Conservation (phyloP, 2,329 filamentous ascomycete species). For the Mycosphaerella sp. region DNA sequence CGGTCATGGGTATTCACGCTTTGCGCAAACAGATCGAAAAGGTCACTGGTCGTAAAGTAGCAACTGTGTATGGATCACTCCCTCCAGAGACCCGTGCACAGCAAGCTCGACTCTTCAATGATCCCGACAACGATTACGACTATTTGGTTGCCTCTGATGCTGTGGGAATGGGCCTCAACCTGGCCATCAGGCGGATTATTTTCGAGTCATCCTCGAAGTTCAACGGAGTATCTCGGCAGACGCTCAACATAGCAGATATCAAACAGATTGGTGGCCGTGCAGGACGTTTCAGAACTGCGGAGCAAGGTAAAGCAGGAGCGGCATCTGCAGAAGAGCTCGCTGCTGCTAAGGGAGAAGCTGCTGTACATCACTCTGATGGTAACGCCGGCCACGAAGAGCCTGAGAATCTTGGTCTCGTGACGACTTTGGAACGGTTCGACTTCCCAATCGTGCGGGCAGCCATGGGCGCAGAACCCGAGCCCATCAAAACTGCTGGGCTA, state of each 20-base stretch:
- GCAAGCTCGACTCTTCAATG: constrained; percentile 90
- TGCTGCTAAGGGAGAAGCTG: constrained; percentile 25
- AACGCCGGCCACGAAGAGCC: constrained; percentile 8
- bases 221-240: constrained; percentile 53
- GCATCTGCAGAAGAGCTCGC: constrained; percentile 26
- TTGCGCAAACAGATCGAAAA: constrained; percentile 73
- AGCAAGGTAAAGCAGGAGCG: constrained; percentile 39
- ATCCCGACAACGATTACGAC: constrained; percentile 92
- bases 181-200: constrained; percentile 81
- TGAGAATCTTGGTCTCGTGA: constrained; percentile 59
- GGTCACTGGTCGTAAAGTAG: constrained; percentile 69
- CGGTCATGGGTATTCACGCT: constrained; percentile 70
- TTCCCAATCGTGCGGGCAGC: constrained; percentile 56
- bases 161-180: constrained; percentile 93
- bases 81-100: constrained; percentile 89
- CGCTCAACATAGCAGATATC: constrained; percentile 67
- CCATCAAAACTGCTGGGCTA: constrained; percentile 66
- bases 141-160: constrained; percentile 90
- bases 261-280: constrained; percentile 95
- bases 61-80: constrained; percentile 85
- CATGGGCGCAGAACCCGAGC: constrained; percentile 58
- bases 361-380: not conserved
- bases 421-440: constrained; percentile 67
- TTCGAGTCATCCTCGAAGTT: constrained; percentile 75
- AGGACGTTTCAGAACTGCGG: constrained; percentile 73